A percentile compares a stretch with the other conserved stretches of the same genome.
Evolutionary conservation across 2,329 filamentous ascomycete species (phyloP).

Genomic region (Teratosphaeria destructans): DNA sequence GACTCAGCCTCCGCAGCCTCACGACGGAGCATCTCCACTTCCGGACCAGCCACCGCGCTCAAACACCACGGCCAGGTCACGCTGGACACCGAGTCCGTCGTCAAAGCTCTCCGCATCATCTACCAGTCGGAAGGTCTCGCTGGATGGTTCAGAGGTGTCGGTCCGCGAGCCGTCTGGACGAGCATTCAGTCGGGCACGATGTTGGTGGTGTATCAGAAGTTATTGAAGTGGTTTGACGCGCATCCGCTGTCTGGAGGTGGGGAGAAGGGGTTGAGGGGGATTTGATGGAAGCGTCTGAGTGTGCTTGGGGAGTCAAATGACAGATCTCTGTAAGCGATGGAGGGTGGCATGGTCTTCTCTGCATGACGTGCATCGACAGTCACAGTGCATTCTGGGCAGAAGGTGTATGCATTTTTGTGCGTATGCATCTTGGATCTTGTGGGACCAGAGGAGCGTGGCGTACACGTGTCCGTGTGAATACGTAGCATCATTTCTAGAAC

Average conservation of each 20-base stretch:
- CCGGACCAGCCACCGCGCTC: conserved; percentile 74
- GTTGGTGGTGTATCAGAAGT: conserved; percentile 86
- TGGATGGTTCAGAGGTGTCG: conserved; percentile 91
- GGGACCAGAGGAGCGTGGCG: no score
- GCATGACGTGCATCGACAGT: no score
- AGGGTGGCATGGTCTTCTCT: no score
- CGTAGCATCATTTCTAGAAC: no score
- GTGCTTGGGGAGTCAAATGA: no score
- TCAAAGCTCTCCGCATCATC: conserved; percentile 74
- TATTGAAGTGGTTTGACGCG: conserved; percentile 67
- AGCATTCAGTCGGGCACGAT: conserved; percentile 95
- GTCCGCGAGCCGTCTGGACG: conserved; percentile 88
- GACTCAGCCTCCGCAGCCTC: conserved; percentile 4
- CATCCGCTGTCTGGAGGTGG: conserved; percentile 28
- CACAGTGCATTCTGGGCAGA: no score
- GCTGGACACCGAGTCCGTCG: conserved; percentile 80
- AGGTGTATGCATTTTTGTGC: no score
- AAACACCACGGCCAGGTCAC: conserved; percentile 67
- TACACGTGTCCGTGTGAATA: no score
- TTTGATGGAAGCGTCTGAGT: neutral
- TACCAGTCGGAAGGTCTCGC: conserved; percentile 80
- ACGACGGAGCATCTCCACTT: conserved; percentile 65
- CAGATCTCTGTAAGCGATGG: no score
- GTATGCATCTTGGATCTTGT: no score
- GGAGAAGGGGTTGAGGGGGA: neutral